Conservation (phyloP, 2,329 filamentous ascomycete species). For the Trematosphaeria pertusa region DNA sequence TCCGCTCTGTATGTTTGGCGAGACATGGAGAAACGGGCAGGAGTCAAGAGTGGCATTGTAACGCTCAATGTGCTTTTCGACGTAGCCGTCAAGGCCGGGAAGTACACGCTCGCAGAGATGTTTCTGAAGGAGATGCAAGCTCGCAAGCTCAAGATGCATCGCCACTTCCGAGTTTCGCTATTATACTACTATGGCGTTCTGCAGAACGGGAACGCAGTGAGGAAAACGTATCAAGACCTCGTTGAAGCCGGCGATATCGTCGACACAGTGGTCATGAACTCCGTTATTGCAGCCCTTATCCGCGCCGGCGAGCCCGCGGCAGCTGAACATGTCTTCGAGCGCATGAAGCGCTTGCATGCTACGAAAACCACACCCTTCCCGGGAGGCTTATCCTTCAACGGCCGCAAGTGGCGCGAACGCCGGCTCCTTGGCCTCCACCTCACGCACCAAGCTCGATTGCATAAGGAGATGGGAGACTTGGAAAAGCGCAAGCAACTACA, state of each 20-base stretch:
- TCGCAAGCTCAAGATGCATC: conserved; percentile 72
- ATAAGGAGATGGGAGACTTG: conserved; percentile 54
- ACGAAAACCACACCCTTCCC: conserved; percentile 37
- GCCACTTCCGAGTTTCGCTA: conserved; percentile 80
- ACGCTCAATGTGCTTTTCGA: conserved; percentile 96
- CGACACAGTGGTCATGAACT: conserved; percentile 86
- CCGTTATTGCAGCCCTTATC: conserved; percentile 80
- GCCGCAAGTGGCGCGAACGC: conserved; percentile 50
- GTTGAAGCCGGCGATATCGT: conserved; percentile 87
- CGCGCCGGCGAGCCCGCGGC: conserved; percentile 76
- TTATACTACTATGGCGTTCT: conserved; percentile 85
- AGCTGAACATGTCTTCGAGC: conserved; percentile 80
- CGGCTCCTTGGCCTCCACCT: conserved; percentile 57
- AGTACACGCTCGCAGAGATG: conserved; percentile 83
- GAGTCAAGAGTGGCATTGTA: conserved; percentile 71
- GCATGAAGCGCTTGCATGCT: conserved; percentile 74
- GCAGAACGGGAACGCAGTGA: conserved; percentile 74
- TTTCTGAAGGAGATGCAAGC: conserved; percentile 80
- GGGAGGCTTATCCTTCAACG: conserved; percentile 22
- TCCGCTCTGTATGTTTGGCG: conserved; percentile 80
- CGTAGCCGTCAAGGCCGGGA: conserved; percentile 82
- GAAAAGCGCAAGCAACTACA: conserved; percentile 69
- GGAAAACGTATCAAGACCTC: conserved; percentile 80
- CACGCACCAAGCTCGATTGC: conserved; percentile 51
- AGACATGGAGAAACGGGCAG: conserved; percentile 81